Conservation (phyloP, 2,329 filamentous ascomycete genomes). For the Penicillium sp. region DNA sequence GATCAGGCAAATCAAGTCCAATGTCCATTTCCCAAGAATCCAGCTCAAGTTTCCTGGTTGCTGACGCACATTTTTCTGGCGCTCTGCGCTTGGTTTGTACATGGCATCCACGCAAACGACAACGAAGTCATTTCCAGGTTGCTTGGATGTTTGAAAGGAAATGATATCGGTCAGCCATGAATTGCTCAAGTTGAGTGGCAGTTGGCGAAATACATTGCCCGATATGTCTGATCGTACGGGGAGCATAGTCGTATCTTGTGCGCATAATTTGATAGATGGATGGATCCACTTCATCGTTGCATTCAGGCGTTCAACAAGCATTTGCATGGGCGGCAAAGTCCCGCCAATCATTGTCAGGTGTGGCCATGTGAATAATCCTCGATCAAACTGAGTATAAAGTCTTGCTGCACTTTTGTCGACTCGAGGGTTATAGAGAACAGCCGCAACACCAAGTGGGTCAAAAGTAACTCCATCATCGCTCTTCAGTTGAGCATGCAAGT, state of each 20-base stretch:
- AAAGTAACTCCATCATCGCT: slow-evolving; percentile 24
- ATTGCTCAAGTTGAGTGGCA: slow-evolving; percentile 31
- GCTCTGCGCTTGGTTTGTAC: neutral
- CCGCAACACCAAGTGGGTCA: slow-evolving; percentile 35
- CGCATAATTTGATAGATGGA: slow-evolving; percentile 31
- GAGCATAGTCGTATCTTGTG: slow-evolving; percentile 26
- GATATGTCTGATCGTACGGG: slow-evolving; percentile 29
- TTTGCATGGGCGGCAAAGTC: slow-evolving; percentile 30
- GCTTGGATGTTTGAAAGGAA: slow-evolving; percentile 20
- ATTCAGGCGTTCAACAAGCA: slow-evolving; percentile 32
- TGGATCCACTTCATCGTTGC: slow-evolving; percentile 24
- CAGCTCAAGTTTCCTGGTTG: neutral
- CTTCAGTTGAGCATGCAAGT: neutral
- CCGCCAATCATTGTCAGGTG: slow-evolving; percentile 35
- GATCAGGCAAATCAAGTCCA: slow-evolving; percentile 18
- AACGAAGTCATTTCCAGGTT: slow-evolving; percentile 31
- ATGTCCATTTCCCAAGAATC: neutral
- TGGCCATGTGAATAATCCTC: slow-evolving; percentile 30
- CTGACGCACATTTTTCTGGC: neutral
- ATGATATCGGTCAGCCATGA: slow-evolving; percentile 29
- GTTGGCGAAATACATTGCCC: slow-evolving; percentile 29
- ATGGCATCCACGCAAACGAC: slow-evolving; percentile 26
- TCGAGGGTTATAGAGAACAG: slow-evolving; percentile 32
- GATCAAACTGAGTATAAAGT: slow-evolving; percentile 32
- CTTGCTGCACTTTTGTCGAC: slow-evolving; percentile 30